Evolutionary conservation across 768 basidiomycete genomes (phyloP).

Genomic region (Termitomyces sp.): DNA sequence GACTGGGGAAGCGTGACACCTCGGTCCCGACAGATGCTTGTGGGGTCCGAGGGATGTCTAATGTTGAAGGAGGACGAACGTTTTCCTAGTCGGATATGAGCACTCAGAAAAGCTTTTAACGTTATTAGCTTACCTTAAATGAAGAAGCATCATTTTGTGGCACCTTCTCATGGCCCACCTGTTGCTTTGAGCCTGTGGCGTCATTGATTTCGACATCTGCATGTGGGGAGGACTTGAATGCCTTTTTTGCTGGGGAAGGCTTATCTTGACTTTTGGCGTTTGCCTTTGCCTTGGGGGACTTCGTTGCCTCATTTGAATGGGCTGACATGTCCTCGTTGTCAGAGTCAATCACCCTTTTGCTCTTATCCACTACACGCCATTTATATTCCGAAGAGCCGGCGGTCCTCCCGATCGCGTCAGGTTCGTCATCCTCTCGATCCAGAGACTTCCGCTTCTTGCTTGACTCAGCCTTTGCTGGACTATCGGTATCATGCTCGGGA

Average conservation of each 20-base stretch:
- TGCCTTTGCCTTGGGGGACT: constrained; percentile 6
- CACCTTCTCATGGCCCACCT: not conserved
- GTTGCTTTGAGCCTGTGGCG: not conserved
- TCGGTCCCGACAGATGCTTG: constrained; percentile 6
- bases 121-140: constrained; percentile 15
- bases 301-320: not conserved
- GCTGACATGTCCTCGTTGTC: constrained; percentile 26
- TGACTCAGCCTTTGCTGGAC: constrained; percentile 8
- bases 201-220: constrained; percentile 1
- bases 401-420: constrained; percentile 1
- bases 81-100: constrained; percentile 25
- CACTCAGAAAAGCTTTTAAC: not conserved
- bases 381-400: not conserved
- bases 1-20: constrained; percentile 19
- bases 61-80: constrained; percentile 12
- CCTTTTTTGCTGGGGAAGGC: not conserved
- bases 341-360: constrained; percentile 24
- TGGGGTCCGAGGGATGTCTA: constrained; percentile 9
- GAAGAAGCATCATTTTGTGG: constrained; percentile 1
- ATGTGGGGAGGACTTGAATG: not conserved
- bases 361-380: constrained; percentile 11
- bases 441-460: constrained; percentile 25
- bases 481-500: constrained; percentile 25
- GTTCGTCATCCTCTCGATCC: constrained; percentile 19
- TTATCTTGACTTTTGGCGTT: constrained; percentile 10